phyloP scores from a whole-genome alignment of 2,329 filamentous ascomycete genomes.

The Neofusicoccum cordaticola region DNA sequence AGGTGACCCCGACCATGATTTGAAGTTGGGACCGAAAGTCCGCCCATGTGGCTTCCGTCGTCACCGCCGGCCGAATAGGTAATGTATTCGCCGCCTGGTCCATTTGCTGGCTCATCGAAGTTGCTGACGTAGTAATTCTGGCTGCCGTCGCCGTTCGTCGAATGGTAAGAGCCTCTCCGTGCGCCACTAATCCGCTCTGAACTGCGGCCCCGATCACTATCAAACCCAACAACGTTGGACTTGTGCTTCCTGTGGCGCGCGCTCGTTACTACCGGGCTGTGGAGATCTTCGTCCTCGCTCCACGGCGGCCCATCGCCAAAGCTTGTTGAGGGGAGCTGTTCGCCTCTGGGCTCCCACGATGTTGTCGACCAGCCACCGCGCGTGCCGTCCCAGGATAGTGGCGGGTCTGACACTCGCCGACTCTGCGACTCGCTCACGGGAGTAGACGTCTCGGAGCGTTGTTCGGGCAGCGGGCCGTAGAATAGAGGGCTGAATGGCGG shows the following conservation, averaged over 20 bases:
- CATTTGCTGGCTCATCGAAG: conserved; percentile 64
- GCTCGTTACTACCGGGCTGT: conserved; percentile 81
- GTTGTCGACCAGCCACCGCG: conserved; percentile 56
- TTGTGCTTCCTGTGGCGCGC: conserved; percentile 82
- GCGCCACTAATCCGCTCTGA: conserved; percentile 22
- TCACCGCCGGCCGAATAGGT: conserved; percentile 56
- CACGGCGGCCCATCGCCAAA: conserved; percentile 82
- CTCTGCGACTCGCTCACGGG: conserved; percentile 69
- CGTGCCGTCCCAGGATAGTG: conserved; percentile 70
- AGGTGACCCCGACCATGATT: conserved; percentile 52
- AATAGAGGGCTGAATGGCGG: conserved; percentile 78
- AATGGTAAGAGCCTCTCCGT: conserved; percentile 47
- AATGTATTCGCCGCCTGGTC: conserved; percentile 75
- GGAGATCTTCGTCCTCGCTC: conserved; percentile 92
- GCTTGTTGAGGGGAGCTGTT: conserved; percentile 76
- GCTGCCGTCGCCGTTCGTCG: conserved; percentile 65
- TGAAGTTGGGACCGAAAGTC: conserved; percentile 7
- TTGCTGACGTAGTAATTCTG: conserved; percentile 74
- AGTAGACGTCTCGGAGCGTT: conserved; percentile 78
- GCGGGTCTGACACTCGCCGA: conserved; percentile 76
- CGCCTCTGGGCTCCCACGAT: conserved; percentile 53
- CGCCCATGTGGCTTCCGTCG: background rate
- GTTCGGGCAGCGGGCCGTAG: conserved; percentile 83
- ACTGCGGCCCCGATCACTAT: conserved; percentile 33
- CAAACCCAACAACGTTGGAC: conserved; percentile 41